Evolutionary conservation across 345 rosid species (phyloP), one percentile per base, ranked within the genome.

Genomic region (Populus nigra): DNA sequence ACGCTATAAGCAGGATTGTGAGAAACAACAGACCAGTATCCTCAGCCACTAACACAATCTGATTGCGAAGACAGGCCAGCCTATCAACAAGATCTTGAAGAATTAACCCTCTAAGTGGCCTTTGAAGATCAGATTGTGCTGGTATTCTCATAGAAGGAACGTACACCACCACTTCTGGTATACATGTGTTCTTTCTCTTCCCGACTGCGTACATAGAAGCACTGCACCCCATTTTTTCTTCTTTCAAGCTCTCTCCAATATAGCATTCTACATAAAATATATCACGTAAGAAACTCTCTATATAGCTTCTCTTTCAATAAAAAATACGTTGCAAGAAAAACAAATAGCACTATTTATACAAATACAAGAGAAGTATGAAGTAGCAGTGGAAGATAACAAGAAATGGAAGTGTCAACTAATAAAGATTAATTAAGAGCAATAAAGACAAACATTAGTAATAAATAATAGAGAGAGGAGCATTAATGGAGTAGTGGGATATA

Each of bases 181-280:
- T 78, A 80, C 39, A 81, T 74, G 77, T 18, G 85, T 84, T 90
- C 88, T 87, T 88, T 59, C 69, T 69, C 82, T 79, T 89, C 85
- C 88, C 90, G 53, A 76, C 68, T 72, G 82, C 88, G 69, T 79
- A 80, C 74, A 89, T 74, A 66, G 96, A 93, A 85, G 88, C 77
- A 82, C 92, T 79, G 80, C 98, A 93, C 72, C 97, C 97, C 98
- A 92, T 92, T 80, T 31, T 86, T 74, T 61, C 78, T 80, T 69
- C 80, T n/a, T 63, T 38, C n/a, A 50, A 36, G 68, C 78, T 69
- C 67, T 76, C 69, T 81, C 87, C 80, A 65, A 76, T 73, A 74
- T 75, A 85, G 68, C 85, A 85, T 84, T 86, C 88, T 83, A 83
- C 77, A 69, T 50, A 57, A 72, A 77, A 17, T 66, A 43, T 65